Base-by-base conservation (phyloP, 768 basidiomycete species). In the Hemileccinum impolitum region DNA sequence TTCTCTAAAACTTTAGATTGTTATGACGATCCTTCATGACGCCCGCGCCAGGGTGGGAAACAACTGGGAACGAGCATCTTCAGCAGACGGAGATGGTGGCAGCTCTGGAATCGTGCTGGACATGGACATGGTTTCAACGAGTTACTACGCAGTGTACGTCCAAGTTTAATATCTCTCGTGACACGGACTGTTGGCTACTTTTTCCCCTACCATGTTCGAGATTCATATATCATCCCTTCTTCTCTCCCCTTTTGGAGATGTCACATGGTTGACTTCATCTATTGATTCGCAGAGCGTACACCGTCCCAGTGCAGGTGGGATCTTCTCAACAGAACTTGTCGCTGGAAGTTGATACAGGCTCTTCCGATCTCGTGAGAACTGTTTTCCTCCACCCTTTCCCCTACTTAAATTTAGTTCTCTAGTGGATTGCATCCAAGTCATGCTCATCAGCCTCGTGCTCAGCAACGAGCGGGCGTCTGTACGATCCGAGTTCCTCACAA, bases 291-390 rank as follows among this genome's bases (percentile, higher is more conserved):
- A 90, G 87, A 23, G 74, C 78, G 5, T 90, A 90, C 61, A 82
- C 82, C 2, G 64, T 87, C n/a, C 72, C 80, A 4, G 69, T 85
- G 5, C 65, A 59, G 17, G 70, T 88, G 19, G 87, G 88, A 11
- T 45, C 64, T 7, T 66, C 61, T 9, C 60, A 60, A 28, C 76
- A 85, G 47, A 75, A 73, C 19, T 66, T 85, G 19, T 81, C 77
- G 6, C 67, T 90, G 2, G 87, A 90, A 60, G 76, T 91, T 32
- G 89, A 92, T 57, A 88, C 85, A 0, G 90, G 90, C 25, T 90
- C 90, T 0, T 87, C 87, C 0, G 89, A 92, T 68, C 72, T 89
- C 21, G 87, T 89, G 50, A 57, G 80, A 71, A 26, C 9, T 28
- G 28, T 28, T n/a, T 44, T 52, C 26, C 35, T 39, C 31, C 46